Evolutionary conservation across 2,329 filamentous ascomycete species (phyloP), one percentile per base, ranked within the genome.

Genomic region (Penicillium sp.): DNA sequence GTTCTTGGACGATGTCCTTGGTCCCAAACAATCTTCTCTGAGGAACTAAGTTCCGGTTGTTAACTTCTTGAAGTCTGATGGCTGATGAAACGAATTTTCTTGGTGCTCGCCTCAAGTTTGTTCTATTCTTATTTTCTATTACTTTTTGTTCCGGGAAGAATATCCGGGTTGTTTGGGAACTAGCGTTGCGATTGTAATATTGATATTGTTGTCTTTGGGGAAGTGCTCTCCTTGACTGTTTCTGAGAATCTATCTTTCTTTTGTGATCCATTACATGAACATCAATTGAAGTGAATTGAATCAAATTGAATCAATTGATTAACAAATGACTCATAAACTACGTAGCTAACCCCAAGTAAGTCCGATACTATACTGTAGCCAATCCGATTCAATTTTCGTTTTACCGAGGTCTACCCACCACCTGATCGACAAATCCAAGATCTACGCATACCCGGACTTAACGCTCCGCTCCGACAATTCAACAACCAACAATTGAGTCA

Each of bases 1-100:
- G 1, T 70, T 76, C 44, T 48, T 75, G 56, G 73, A 76, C 24
- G 73, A 76, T 58, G 59, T 75, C 44, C 66, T 74, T 57, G 71
- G 72, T n/a, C 68, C 72, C 27, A 73, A 73, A 55, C 53, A 67
- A 61, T 53, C 41, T 61, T 21, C 43, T 16, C 48, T 44, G 49
- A 58, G 52, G 5, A 33, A 35, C 7, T 48, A 43, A 19, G 21
- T 26, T 35, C 13, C 24, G 21, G 22, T 11, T 48, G 6, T 33
- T 48, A 10, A 27, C 31, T 33, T 33, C 31, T 31, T 3, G 44
- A 46, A 10, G 14, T 46, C 49, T 33, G 7, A 26, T 62, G 54
- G 6, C 29, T 29, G 13, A 29, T 51, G 22, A 31, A 51, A 62
- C 56, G 50, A 54, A 56, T 51, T 55, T 56, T 51, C 37, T 58